Evolutionary conservation across 345 rosid species (phyloP).

Genomic region (Syzygium aqueum): DNA sequence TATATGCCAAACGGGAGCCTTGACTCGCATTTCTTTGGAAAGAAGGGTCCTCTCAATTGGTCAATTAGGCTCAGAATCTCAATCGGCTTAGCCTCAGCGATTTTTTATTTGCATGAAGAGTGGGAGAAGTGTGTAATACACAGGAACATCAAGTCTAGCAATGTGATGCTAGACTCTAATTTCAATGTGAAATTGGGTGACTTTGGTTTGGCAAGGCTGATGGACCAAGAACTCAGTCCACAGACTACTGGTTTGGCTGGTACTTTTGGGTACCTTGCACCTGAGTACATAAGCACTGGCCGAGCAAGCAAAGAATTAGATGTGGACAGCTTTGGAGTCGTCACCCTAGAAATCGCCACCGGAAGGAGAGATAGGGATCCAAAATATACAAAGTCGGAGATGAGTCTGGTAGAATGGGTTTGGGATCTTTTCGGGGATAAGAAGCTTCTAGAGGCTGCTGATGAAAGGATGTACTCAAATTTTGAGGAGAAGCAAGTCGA

Average conservation of each 20-base stretch:
- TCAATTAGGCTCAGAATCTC: slow-evolving; percentile 26
- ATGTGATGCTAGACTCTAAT: slow-evolving; percentile 38
- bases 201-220: slow-evolving; percentile 43
- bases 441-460: slow-evolving; percentile 16
- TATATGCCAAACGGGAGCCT: slow-evolving; percentile 64
- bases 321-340: slow-evolving; percentile 28
- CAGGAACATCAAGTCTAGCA: slow-evolving; percentile 50
- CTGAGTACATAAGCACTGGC: slow-evolving; percentile 33
- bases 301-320: slow-evolving; percentile 40
- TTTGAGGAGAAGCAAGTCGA: slow-evolving; percentile 24
- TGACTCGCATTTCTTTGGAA: slow-evolving; percentile 36
- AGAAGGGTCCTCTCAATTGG: slow-evolving; percentile 27
- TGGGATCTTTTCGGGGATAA: slow-evolving; percentile 35
- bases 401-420: slow-evolving; percentile 35
- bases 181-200: slow-evolving; percentile 58
- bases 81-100: slow-evolving; percentile 32
- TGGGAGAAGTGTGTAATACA: slow-evolving; percentile 52
- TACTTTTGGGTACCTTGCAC: slow-evolving; percentile 54
- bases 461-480: slow-evolving; percentile 15
- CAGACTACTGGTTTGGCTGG: slow-evolving; percentile 46
- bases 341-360: slow-evolving; percentile 22
- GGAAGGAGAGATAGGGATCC: slow-evolving; percentile 28
- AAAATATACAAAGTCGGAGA: slow-evolving; percentile 1
- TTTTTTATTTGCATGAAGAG: slow-evolving; percentile 56
- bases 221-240: slow-evolving; percentile 32